Conservation (phyloP, 768 basidiomycete species). For the Pulveroboletus frians region DNA sequence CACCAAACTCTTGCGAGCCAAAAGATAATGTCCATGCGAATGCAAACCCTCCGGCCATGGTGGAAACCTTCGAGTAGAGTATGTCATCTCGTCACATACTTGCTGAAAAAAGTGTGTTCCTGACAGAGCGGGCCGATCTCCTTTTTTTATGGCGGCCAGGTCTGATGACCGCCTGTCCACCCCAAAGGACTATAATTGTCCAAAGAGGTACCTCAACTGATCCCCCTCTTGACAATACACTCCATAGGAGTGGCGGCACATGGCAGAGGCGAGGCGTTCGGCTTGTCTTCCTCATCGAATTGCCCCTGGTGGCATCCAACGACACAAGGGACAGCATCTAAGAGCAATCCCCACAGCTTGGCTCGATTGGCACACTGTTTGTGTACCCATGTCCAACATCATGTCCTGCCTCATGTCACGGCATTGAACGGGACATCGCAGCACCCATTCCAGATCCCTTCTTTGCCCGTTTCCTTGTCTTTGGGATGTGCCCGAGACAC, state of each 20-base stretch:
- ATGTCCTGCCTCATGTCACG: background rate
- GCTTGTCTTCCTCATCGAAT: background rate
- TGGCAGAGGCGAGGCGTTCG: background rate
- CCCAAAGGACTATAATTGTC: slow-evolving; percentile 1
- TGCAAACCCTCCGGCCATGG: background rate
- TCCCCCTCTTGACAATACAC: background rate
- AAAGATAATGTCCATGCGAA: slow-evolving; percentile 1
- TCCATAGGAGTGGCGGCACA: background rate
- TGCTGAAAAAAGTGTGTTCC: too few relatives aligned
- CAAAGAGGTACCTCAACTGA: background rate
- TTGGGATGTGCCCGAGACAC: background rate
- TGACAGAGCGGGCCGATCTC: too few relatives aligned
- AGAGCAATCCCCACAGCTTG: background rate
- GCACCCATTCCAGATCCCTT: too few relatives aligned
- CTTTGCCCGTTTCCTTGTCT: background rate
- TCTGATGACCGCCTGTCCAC: background rate
- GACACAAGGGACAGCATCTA: background rate
- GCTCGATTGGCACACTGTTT: background rate
- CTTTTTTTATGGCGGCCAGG: background rate
- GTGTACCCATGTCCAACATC: background rate
- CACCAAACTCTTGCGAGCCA: background rate
- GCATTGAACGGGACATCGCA: background rate
- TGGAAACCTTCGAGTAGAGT: background rate
- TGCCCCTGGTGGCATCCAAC: background rate
- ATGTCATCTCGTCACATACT: too few relatives aligned